These are phyloP conservation scores for Phyllosticta citribraziliensis DNA, from an alignment of 2,329 filamentous ascomycete genomes.

Conservation along the genomic window DNA sequence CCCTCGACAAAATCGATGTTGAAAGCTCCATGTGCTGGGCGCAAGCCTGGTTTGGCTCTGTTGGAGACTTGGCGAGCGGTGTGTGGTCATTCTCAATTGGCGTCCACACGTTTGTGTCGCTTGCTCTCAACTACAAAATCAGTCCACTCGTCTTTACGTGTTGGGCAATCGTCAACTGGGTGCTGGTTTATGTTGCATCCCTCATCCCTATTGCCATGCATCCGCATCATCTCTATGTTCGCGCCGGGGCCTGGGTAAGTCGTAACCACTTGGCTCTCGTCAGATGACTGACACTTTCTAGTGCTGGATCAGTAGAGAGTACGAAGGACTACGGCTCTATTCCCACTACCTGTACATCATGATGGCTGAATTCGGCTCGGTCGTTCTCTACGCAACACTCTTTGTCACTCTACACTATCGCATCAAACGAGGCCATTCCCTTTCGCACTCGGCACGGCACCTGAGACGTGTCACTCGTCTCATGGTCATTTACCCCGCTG, in stretches of 20 bases:
- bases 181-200: conserved; percentile 49
- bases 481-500: conserved; percentile 57
- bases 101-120: conserved; percentile 54
- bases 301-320: conserved; percentile 55
- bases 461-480: conserved; percentile 28
- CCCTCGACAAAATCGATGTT: conserved; percentile 44
- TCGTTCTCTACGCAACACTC: conserved; percentile 40
- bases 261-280: not conserved
- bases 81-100: conserved; percentile 59
- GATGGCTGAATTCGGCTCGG: conserved; percentile 41
- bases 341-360: conserved; percentile 60
- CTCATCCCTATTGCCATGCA: conserved; percentile 41
- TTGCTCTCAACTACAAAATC: conserved; percentile 47
- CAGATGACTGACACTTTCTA: conserved; percentile 10
- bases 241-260: conserved; percentile 51
- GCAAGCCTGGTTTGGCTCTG: conserved; percentile 61
- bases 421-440: conserved; percentile 27
- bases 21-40: conserved; percentile 47
- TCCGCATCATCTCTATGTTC: conserved; percentile 45
- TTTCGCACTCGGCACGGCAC: conserved; percentile 10
- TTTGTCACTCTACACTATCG: conserved; percentile 31
- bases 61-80: conserved; percentile 55
- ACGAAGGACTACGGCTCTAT: conserved; percentile 46
- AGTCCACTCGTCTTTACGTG: conserved; percentile 42
- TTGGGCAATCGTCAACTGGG: conserved; percentile 44